Conservation (phyloP, 2,329 filamentous ascomycete genomes). For the Fusarium albidum region DNA sequence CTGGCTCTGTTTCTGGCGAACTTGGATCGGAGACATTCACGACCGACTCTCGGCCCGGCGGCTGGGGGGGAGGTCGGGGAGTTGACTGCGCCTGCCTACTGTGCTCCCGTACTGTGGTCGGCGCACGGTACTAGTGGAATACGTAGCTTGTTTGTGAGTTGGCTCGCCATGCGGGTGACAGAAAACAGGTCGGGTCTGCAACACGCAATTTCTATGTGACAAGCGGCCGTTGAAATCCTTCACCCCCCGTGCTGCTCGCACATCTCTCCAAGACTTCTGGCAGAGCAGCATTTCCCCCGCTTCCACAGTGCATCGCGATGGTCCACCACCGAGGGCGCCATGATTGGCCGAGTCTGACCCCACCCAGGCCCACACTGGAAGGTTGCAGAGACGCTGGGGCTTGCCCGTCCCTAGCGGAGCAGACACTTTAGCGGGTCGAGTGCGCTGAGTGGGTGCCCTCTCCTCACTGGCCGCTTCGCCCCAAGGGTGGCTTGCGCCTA, state of each 20-base stretch:
- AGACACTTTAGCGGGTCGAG: constrained; percentile 19
- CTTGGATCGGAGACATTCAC: constrained; percentile 28
- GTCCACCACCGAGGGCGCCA: not conserved
- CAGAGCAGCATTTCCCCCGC: not conserved
- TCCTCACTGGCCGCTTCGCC: constrained; percentile 35
- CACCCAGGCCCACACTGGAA: constrained; percentile 32
- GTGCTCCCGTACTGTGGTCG: not conserved
- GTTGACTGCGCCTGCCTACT: constrained; percentile 10
- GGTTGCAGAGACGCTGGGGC: constrained; percentile 33
- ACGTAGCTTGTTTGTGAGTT: too few species aligned
- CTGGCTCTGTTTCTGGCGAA: constrained; percentile 21
- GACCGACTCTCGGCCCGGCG: constrained; percentile 19
- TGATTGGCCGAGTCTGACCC: constrained; percentile 34
- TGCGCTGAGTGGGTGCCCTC: constrained; percentile 31
- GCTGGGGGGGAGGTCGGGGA: constrained; percentile 27
- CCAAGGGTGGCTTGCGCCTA: constrained; percentile 43
- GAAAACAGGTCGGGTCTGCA: too few species aligned
- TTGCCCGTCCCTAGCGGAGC: constrained; percentile 18
- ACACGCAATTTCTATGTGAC: too few species aligned
- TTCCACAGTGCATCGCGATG: constrained; percentile 8
- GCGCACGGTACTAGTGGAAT: not conserved
- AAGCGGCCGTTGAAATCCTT: too few species aligned
- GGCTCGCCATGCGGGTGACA: too few species aligned
- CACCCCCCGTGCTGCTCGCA: too few species aligned
- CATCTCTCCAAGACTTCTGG: too few species aligned